These are phyloP conservation scores for Omphalotus guepiniiformis DNA, from an alignment of 768 basidiomycete genomes.

Conservation along the genomic window DNA sequence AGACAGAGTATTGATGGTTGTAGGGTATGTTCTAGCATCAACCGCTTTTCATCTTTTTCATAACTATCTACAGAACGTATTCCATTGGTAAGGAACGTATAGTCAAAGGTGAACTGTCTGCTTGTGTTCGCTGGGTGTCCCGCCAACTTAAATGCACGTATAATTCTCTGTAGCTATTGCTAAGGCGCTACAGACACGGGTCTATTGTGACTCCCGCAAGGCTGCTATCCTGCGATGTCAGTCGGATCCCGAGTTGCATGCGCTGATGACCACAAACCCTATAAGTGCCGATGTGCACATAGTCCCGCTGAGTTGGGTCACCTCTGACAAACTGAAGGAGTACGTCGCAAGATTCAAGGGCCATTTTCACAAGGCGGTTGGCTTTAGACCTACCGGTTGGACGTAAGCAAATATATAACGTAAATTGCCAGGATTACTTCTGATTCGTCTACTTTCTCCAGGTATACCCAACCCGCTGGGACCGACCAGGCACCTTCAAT, in stretches of 20 bases:
- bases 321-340: conserved; percentile 67
- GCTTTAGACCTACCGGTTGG: conserved; percentile 95
- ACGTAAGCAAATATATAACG: conserved; percentile 51
- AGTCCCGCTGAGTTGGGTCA: conserved; percentile 71
- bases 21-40: conserved; percentile 53
- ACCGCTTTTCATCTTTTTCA: not conserved
- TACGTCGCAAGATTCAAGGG: conserved; percentile 77
- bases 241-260: conserved; percentile 76
- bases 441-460: conserved; percentile 21
- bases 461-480: conserved; percentile 65
- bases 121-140: not conserved
- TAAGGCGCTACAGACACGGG: conserved; percentile 68
- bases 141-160: conserved; percentile 1
- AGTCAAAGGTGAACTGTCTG: conserved; percentile 68
- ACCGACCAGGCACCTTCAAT: conserved; percentile 62
- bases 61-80: conserved; percentile 65
- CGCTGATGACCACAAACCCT: conserved; percentile 74
- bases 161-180: conserved; percentile 73
- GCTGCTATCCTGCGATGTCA: conserved; percentile 79
- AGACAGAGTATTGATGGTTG: conserved; percentile 50
- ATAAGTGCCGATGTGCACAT: conserved; percentile 78
- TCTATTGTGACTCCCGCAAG: conserved; percentile 89
- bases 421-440: not conserved
- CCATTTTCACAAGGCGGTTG: conserved; percentile 67
- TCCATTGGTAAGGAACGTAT: conserved; percentile 97